phyloP scores from a whole-genome alignment of 2,329 filamentous ascomycete genomes.

The Fusarium mexicanum region DNA sequence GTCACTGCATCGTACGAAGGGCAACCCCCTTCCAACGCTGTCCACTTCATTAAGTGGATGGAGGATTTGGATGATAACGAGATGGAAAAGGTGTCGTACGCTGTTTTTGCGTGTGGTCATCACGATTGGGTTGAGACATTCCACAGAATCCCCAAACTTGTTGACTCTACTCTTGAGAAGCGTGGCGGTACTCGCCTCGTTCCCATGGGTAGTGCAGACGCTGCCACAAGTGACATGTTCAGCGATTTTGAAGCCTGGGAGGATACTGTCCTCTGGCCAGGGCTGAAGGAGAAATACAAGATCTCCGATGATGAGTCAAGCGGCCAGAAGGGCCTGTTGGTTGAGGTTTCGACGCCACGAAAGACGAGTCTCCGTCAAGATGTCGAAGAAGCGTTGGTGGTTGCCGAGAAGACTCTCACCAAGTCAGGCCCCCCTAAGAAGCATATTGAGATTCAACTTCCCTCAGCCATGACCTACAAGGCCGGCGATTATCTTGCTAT shows the following conservation, averaged over 20 bases:
- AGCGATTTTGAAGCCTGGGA: slow-evolving; percentile 74
- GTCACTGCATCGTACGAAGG: slow-evolving; percentile 80
- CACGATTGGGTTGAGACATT: slow-evolving; percentile 70
- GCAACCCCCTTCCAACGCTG: slow-evolving; percentile 77
- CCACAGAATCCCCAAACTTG: slow-evolving; percentile 71
- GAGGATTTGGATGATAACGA: slow-evolving; percentile 56
- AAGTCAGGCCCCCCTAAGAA: slow-evolving; percentile 59
- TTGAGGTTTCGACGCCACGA: slow-evolving; percentile 37
- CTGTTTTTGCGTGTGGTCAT: slow-evolving; percentile 75
- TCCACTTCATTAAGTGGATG: slow-evolving; percentile 74
- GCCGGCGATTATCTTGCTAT: slow-evolving; percentile 82
- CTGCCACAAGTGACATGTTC: slow-evolving; percentile 71
- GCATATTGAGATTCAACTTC: slow-evolving; percentile 74
- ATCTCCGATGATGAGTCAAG: neutral
- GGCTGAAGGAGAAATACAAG: slow-evolving; percentile 57
- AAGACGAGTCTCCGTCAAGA: slow-evolving; percentile 41
- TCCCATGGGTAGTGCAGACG: slow-evolving; percentile 67
- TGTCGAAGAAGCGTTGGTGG: slow-evolving; percentile 38
- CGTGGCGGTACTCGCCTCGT: slow-evolving; percentile 49
- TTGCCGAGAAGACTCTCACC: slow-evolving; percentile 36
- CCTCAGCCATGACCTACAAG: slow-evolving; percentile 71
- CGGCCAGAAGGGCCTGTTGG: slow-evolving; percentile 26
- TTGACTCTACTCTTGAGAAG: slow-evolving; percentile 63
- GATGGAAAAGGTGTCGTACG: slow-evolving; percentile 67
- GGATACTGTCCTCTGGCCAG: slow-evolving; percentile 63